Percentiles rank a stretch among this genome's conserved stretches.
phyloP scores from a whole-genome alignment of 768 basidiomycete genomes.

The Tephrocybe rancida region DNA sequence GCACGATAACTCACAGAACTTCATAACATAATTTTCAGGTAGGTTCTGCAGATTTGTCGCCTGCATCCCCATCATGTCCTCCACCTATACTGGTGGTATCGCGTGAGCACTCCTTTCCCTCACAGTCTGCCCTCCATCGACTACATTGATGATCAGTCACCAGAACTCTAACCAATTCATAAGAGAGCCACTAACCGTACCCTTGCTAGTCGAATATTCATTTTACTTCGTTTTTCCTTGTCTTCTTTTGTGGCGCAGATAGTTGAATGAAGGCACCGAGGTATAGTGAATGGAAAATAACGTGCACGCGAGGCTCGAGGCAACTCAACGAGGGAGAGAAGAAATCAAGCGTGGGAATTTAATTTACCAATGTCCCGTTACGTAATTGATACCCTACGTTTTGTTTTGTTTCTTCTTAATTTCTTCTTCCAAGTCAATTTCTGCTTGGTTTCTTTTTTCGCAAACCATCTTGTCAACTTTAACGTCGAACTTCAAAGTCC shows the following conservation, averaged over 20 bases:
- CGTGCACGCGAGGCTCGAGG: too few relatives aligned
- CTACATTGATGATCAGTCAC: background rate
- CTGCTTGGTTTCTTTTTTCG: too few relatives aligned
- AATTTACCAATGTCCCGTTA: too few relatives aligned
- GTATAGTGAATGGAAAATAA: too few relatives aligned
- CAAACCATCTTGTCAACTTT: too few relatives aligned
- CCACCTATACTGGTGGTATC: conserved; percentile 52
- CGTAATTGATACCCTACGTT: too few relatives aligned
- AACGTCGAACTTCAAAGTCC: too few relatives aligned
- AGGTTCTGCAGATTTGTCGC: conserved; percentile 91
- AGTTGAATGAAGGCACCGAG: background rate
- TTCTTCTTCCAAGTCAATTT: too few relatives aligned
- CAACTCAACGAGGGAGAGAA: too few relatives aligned
- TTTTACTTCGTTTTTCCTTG: conserved; percentile 18
- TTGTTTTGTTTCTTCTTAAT: too few relatives aligned
- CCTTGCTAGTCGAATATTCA: conserved; percentile 57
- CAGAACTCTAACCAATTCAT: conserved; percentile 4
- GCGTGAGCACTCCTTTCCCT: background rate
- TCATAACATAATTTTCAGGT: conserved; percentile 89
- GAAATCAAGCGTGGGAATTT: too few relatives aligned
- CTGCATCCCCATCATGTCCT: conserved; percentile 92
- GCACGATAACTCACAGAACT: conserved; percentile 57
- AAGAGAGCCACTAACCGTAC: conserved; percentile 25
- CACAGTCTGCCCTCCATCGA: background rate
- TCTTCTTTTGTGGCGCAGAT: background rate